These are phyloP conservation scores for Prinsepia uniflora DNA, from an alignment of 306 rosid species.

Conservation along the genomic window DNA sequence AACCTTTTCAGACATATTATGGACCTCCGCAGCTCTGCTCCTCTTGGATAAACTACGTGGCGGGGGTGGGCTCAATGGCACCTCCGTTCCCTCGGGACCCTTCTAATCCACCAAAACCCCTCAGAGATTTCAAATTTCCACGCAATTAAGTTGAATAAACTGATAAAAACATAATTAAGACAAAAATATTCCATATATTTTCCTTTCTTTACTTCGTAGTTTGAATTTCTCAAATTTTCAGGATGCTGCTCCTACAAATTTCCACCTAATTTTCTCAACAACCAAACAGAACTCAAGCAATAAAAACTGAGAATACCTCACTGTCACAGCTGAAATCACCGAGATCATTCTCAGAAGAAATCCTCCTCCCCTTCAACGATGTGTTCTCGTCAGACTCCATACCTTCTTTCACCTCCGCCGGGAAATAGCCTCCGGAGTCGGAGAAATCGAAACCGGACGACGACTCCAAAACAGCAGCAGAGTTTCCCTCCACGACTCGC, in stretches of 20 bases:
- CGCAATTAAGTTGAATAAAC: conserved; percentile 18
- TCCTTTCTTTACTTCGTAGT: background rate
- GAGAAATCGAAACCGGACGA: conserved; percentile 10
- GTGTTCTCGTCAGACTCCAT: conserved; percentile 37
- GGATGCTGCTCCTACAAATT: background rate
- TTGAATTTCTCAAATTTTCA: background rate
- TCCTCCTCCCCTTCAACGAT: conserved; percentile 28
- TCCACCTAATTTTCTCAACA: conserved; percentile 2
- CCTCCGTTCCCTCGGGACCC: conserved; percentile 49
- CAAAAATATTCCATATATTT: background rate
- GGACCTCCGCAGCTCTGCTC: conserved; percentile 89
- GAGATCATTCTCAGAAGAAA: conserved; percentile 43
- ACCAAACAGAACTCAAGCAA: background rate
- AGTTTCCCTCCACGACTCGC: conserved; percentile 17
- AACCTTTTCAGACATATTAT: conserved; percentile 95
- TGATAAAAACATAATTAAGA: background rate
- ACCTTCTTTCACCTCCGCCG: conserved; percentile 21
- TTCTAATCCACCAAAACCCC: conserved; percentile 31
- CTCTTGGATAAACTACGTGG: conserved; percentile 69
- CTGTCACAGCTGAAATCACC: conserved; percentile 45
- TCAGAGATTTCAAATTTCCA: conserved; percentile 16
- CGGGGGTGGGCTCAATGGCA: conserved; percentile 40
- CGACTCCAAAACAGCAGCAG: conserved; percentile 13
- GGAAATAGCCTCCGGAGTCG: conserved; percentile 28
- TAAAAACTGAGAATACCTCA: conserved; percentile 35